Evolutionary conservation across 1,284 basidiomycete genomes (phyloP).

Genomic region (Ganoderma sinense): DNA sequence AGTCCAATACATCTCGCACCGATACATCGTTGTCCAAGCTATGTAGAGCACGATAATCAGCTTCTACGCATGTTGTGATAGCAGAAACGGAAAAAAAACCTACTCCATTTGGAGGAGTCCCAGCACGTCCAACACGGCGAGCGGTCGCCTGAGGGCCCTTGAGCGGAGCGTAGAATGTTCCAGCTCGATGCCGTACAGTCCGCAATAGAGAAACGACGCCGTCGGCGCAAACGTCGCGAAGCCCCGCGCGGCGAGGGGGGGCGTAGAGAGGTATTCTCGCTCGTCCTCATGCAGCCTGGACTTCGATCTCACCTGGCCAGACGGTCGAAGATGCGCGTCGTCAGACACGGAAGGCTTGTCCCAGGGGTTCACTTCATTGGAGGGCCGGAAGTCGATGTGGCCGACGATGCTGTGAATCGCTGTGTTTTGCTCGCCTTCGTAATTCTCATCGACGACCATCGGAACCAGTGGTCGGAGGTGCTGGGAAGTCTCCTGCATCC

Average conservation of each 20-base stretch:
- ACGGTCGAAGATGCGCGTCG: background rate
- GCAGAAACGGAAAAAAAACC: background rate
- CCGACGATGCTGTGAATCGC: background rate
- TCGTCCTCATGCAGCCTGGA: background rate
- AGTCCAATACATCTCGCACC: background rate
- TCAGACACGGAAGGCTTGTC: background rate
- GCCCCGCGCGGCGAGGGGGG: conserved; percentile 9
- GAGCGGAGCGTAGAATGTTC: background rate
- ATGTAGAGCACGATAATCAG: background rate
- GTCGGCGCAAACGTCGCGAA: conserved; percentile 11
- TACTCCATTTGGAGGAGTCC: background rate
- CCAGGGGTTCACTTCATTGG: background rate
- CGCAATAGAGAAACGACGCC: background rate
- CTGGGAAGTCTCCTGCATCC: background rate
- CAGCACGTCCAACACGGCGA: conserved; percentile 8
- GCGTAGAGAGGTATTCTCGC: background rate
- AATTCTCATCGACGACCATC: background rate
- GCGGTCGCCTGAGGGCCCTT: background rate
- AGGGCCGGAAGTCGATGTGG: background rate
- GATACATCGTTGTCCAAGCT: conserved; percentile 3
- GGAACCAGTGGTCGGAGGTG: background rate
- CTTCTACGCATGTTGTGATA: background rate
- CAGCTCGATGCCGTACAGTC: background rate
- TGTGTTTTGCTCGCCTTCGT: background rate
- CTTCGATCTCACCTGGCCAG: background rate